Base-by-base conservation (phyloP, 352 stramenopile species). In the Phytophthora pini region DNA sequence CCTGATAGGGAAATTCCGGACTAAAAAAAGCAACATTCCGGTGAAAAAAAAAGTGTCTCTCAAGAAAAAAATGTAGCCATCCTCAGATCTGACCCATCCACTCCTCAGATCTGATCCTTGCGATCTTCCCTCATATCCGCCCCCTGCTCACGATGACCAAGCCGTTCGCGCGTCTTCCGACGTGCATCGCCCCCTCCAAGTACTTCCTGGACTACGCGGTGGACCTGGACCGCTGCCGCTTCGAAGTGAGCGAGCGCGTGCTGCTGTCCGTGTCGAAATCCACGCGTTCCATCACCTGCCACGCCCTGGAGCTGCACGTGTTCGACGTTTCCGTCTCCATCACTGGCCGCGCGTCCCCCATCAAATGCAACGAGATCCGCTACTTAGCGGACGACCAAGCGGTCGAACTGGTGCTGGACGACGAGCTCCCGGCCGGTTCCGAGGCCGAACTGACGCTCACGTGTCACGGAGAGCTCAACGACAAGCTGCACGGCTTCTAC, bases 401-500 rank as follows among this genome's bases (percentile, higher is more conserved):
- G 31, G 74, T 94, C 2, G 67, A 79, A 56, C 60, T 94, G 34
- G 40, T 71, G 12, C 82, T 94, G 22, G 65, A 68, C 2, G 71
- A 87, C 53, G 41, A 65, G 26, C 68, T 94, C 7, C 66, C 80
- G 1, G 79, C 68, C 0, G 69, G 68, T 24, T 36, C 39, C 1
- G 32, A 44, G 40, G 82, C 76, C 2, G 51, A 75, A 52, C 60
- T 93, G 17, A 49, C 48, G 49, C 72, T 95, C 17, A 68, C 65
- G 47, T 92, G 72, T 66, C 82, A 90, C 47, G 85, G 88, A 4
- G 74, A 80, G 32, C 72, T 95, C 36, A 95, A 96, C 77, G 95
- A 98, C 78, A 84, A 98, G 82, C 97, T 99, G 78, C 88, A 93
- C 40, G 96, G 97, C 44, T 99, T 99, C 70, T 99, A 99, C 85